Percentiles rank a stretch among this genome's conserved stretches.
These are phyloP conservation scores for Maudiozyma barnettii DNA, from an alignment of 805 yeast species.

Conservation along the genomic window DNA sequence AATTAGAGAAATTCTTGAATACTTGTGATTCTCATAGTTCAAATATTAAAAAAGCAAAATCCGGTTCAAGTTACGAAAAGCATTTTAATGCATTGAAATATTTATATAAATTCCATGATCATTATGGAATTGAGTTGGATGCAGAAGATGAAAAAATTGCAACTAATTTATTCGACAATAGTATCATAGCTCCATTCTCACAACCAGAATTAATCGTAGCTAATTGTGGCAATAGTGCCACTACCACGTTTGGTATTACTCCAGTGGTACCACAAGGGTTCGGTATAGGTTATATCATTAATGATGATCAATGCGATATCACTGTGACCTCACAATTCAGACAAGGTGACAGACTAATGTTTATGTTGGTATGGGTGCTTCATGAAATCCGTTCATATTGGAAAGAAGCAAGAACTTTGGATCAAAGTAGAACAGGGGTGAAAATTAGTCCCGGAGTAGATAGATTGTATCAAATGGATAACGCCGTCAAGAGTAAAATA, in stretches of 20 bases:
- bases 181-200: conserved; percentile 29
- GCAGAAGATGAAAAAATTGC: conserved; percentile 28
- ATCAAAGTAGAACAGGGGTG: conserved; percentile 12
- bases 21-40: conserved; percentile 45
- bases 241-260: conserved; percentile 78
- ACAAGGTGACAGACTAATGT: conserved; percentile 71
- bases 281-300: conserved; percentile 87
- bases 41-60: conserved; percentile 42
- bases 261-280: conserved; percentile 85
- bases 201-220: conserved; percentile 43
- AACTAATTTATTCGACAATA: conserved; percentile 37
- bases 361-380: conserved; percentile 62
- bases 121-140: conserved; percentile 27
- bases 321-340: conserved; percentile 81
- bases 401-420: conserved; percentile 14
- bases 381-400: conserved; percentile 46
- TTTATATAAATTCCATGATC: conserved; percentile 34
- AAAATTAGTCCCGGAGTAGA: conserved; percentile 24
- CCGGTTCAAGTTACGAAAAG: conserved; percentile 63
- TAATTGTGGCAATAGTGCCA: conserved; percentile 88
- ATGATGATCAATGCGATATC: conserved; percentile 68
- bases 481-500: conserved; percentile 17
- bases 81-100: conserved; percentile 59
- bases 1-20: conserved; percentile 33
- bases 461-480: conserved; percentile 30